Evolutionary conservation across 768 basidiomycete genomes (phyloP).

Genomic region (Psilocybe azurescens): DNA sequence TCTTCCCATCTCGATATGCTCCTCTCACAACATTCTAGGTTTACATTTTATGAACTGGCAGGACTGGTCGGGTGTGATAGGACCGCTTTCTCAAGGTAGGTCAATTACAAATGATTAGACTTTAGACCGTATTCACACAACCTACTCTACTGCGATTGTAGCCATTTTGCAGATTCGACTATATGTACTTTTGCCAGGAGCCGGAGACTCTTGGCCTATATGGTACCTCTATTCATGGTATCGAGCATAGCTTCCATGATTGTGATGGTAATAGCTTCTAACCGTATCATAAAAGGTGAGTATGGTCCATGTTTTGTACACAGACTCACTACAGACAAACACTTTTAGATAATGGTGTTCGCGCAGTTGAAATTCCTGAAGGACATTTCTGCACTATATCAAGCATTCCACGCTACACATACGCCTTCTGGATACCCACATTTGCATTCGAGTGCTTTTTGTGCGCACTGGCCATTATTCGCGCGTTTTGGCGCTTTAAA

Average conservation of each 20-base stretch:
- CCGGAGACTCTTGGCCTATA: neutral
- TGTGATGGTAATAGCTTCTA: neutral
- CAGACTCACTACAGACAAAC: neutral
- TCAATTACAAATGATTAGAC: neutral
- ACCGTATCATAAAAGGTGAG: neutral
- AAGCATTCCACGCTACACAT: neutral
- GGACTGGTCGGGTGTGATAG: neutral
- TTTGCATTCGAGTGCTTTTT: neutral
- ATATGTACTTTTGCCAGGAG: neutral
- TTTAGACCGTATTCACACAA: neutral
- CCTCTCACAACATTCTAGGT: no score
- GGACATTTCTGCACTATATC: neutral
- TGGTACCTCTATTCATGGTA: neutral
- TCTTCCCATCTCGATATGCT: neutral
- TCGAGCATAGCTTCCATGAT: neutral
- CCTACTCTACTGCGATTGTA: neutral
- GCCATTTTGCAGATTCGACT: neutral
- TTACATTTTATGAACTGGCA: neutral
- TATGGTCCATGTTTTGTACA: neutral
- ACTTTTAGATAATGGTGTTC: neutral
- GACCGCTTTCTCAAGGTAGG: neutral
- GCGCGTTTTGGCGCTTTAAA: neutral
- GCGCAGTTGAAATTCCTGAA: neutral
- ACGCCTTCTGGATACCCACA: constrained; percentile 1
- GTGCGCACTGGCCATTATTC: neutral